Conservation (phyloP, 1,284 basidiomycete genomes). For the Tranzscheliella williamsii region DNA sequence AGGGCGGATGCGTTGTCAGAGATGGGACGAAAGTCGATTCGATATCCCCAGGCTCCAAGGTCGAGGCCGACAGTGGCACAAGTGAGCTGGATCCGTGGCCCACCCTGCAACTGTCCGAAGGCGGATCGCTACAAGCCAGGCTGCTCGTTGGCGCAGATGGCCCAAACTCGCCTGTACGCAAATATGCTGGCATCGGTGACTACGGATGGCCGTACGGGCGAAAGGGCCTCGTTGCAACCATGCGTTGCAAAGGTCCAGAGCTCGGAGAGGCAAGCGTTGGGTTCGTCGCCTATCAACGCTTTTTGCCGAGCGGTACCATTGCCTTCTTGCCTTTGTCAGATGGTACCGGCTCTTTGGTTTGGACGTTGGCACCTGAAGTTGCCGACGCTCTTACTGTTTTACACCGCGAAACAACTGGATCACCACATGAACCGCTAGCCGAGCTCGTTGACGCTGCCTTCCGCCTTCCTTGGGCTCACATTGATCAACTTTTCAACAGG, state of each 20-base stretch:
- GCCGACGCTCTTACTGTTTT: conserved; percentile 74
- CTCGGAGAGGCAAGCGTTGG: conserved; percentile 36
- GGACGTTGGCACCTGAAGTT: conserved; percentile 83
- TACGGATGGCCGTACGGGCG: conserved; percentile 91
- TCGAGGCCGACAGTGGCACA: conserved; percentile 44
- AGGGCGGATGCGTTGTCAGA: conserved; percentile 63
- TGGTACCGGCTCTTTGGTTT: conserved; percentile 83
- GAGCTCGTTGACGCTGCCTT: conserved; percentile 89
- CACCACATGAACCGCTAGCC: conserved; percentile 67
- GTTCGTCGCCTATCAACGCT: conserved; percentile 84
- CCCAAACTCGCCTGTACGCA: conserved; percentile 86
- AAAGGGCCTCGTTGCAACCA: conserved; percentile 86
- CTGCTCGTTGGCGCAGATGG: conserved; percentile 90
- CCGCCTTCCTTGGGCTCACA: conserved; percentile 76
- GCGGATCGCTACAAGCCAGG: conserved; percentile 13
- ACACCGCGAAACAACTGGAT: conserved; percentile 62
- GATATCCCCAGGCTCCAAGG: conserved; percentile 63
- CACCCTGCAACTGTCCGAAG: conserved; percentile 5
- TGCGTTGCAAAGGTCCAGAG: conserved; percentile 62
- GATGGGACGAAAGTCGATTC: conserved; percentile 73
- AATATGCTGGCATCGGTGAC: conserved; percentile 81
- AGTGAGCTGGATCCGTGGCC: conserved; percentile 55
- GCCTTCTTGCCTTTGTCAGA: conserved; percentile 72
- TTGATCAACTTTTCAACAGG: conserved; percentile 71
- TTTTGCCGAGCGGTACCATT: conserved; percentile 91